A percentile compares a stretch with the other conserved stretches of the same genome.
Evolutionary conservation across 176 grass and related monocot species (phyloP).

Genomic region (Carex littledalei): DNA sequence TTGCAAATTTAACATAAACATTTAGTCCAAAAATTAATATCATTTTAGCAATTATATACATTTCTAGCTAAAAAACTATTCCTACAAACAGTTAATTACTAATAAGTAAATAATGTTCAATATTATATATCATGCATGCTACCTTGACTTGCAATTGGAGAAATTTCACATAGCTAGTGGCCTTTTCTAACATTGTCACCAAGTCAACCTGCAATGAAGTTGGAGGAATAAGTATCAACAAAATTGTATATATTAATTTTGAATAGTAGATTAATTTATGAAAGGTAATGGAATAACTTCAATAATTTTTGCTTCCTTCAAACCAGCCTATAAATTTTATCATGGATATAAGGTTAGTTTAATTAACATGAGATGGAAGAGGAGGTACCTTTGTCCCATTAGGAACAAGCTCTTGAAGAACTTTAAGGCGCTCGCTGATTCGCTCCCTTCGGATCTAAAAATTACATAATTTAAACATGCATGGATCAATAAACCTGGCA

Average conservation of each 20-base stretch:
- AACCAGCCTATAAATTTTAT: not conserved
- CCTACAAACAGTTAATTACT: not conserved
- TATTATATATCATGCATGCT: not conserved
- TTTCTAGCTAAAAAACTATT: not conserved
- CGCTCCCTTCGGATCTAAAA: conserved; percentile 69
- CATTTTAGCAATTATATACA: not conserved
- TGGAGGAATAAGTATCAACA: not conserved
- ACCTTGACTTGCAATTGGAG: conserved; percentile 97
- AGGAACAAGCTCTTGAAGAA: conserved; percentile 90
- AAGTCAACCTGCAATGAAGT: conserved; percentile 43
- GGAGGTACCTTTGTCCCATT: conserved; percentile 56
- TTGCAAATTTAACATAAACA: not conserved
- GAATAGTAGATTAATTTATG: not conserved
- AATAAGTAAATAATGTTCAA: not conserved
- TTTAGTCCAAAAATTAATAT: not conserved
- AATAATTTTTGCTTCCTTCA: not conserved
- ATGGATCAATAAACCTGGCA: not conserved
- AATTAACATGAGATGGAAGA: not conserved
- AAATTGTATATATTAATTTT: not conserved
- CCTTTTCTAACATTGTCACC: conserved; percentile 96
- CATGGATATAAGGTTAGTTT: not conserved
- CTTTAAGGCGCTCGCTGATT: conserved; percentile 73
- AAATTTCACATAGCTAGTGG: conserved; percentile 88
- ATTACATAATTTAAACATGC: not conserved
- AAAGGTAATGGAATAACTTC: not conserved